Evolutionary conservation across 257 asterid species (phyloP).

Genomic region (Cynanchum wilfordii): DNA sequence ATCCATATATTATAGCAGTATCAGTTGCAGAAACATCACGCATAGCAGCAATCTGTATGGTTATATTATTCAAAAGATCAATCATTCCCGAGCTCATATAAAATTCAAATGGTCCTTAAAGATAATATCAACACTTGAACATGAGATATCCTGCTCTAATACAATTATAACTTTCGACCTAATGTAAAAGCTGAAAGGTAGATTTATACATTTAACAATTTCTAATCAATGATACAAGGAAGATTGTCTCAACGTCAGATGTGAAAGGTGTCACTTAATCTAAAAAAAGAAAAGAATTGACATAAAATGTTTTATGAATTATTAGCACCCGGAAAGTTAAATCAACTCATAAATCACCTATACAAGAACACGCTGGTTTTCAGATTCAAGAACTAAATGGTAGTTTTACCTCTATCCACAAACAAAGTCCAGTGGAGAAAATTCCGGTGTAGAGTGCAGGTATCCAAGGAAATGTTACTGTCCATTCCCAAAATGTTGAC

Average conservation of each 20-base stretch:
- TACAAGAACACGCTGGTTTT: neutral
- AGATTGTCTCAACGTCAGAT: no score
- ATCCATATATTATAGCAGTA: constrained; percentile 68
- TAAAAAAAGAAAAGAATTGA: neutral
- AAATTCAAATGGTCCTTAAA: neutral
- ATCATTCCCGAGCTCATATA: neutral
- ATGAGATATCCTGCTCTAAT: no score
- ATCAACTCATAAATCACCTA: neutral
- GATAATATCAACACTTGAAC: neutral
- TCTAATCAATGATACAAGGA: neutral
- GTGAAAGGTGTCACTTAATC: neutral
- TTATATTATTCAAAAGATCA: neutral
- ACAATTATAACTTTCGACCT: no score
- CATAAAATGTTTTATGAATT: neutral
- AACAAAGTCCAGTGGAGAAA: constrained; percentile 67
- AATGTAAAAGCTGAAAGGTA: no score
- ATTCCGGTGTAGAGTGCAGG: constrained; percentile 81
- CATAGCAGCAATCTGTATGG: constrained; percentile 58
- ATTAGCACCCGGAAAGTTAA: neutral
- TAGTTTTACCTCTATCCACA: constrained; percentile 64
- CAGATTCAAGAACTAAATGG: neutral
- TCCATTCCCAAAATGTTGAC: constrained; percentile 29
- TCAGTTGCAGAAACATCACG: constrained; percentile 72
- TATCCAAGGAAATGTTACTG: constrained; percentile 64
- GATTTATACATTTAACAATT: neutral